A percentile compares a stretch with the other conserved stretches of the same genome.
Conservation (phyloP, 169 alveolate species). For the Eimeria tenella region DNA sequence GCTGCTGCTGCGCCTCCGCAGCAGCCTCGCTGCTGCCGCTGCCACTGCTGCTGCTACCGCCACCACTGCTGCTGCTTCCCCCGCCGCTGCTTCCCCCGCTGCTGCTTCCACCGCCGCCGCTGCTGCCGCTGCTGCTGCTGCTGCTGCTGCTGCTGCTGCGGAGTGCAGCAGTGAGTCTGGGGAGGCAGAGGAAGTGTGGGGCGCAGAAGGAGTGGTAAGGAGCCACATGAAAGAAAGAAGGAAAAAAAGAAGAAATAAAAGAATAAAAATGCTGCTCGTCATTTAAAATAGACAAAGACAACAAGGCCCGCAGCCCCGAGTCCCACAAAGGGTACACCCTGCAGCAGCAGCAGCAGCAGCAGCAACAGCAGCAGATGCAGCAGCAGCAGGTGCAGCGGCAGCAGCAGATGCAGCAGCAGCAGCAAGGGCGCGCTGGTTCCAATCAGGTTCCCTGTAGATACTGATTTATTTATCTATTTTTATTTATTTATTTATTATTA, state of each 20-base stretch:
- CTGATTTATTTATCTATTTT: background rate
- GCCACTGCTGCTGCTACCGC: background rate
- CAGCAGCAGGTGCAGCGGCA: too few species aligned
- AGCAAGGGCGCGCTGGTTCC: too few species aligned
- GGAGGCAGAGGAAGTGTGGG: slow-evolving; percentile 21
- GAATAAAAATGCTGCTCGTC: background rate
- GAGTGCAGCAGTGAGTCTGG: background rate
- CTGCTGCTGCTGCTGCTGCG: background rate
- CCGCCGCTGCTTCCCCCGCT: background rate
- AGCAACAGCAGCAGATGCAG: background rate
- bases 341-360: background rate
- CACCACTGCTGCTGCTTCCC: background rate
- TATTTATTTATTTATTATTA: background rate
- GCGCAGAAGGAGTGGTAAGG: background rate
- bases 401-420: too few species aligned
- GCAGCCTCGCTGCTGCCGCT: background rate
- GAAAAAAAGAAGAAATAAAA: background rate
- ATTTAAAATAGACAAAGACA: background rate
- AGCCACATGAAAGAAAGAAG: background rate
- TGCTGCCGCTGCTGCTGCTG: background rate
- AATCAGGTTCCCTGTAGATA: too few species aligned
- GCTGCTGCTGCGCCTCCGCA: too few species aligned
- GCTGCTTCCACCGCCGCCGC: background rate
- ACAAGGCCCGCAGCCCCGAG: background rate
- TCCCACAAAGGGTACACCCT: background rate